phyloP scores from a whole-genome alignment of 1,284 basidiomycete species.

The Tilletia walkeri region DNA sequence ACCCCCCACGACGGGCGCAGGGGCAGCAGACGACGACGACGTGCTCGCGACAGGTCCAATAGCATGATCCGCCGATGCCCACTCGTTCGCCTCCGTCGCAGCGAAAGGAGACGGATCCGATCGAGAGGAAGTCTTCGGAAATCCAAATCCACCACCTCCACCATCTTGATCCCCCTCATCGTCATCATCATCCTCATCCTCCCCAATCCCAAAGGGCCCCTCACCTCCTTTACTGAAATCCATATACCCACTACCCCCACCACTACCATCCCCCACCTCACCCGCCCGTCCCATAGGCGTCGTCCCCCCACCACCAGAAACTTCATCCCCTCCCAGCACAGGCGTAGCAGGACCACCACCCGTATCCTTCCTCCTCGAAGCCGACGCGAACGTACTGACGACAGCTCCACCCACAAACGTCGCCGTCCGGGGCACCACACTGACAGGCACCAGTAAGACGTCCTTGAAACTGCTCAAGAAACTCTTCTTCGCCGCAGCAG shows the following conservation, averaged over 20 bases:
- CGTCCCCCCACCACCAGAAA: not conserved
- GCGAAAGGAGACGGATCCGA: not conserved
- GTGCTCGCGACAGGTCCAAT: not conserved
- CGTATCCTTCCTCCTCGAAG: not conserved
- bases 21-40: not conserved
- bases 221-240: slow-evolving; percentile 29
- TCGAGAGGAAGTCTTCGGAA: not conserved
- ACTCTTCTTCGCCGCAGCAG: slow-evolving; percentile 85
- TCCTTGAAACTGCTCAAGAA: slow-evolving; percentile 88
- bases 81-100: not conserved
- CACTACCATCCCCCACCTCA: too few relatives aligned
- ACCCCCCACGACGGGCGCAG: not conserved
- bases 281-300: not conserved
- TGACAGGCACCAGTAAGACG: slow-evolving; percentile 84
- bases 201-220: slow-evolving; percentile 26
- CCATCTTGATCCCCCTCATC: not conserved
- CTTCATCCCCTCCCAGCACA: not conserved
- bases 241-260: slow-evolving; percentile 31
- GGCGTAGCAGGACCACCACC: not conserved
- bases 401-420: slow-evolving; percentile 60
- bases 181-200: slow-evolving; percentile 33
- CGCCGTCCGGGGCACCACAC: slow-evolving; percentile 86
- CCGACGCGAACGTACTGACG: slow-evolving; percentile 27
- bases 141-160: not conserved
- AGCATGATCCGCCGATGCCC: not conserved